These are phyloP conservation scores for Danielia reshetovae DNA, from an alignment of 805 yeast species.

Conservation along the genomic window DNA sequence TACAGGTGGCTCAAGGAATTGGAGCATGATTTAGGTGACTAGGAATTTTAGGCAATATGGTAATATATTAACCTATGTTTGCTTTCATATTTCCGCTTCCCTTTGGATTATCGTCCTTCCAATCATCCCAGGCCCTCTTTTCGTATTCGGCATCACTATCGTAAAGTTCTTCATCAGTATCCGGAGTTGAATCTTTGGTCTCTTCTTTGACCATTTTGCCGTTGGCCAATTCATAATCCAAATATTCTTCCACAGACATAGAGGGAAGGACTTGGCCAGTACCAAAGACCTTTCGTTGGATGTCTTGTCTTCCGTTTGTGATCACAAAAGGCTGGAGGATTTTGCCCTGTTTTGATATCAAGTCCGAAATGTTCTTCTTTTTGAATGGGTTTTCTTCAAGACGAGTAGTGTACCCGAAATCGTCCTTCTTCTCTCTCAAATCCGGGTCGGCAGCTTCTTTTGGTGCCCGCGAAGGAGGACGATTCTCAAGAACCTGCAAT, in stretches of 20 bases:
- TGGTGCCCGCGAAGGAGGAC: slow-evolving; percentile 23
- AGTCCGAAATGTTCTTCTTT: slow-evolving; percentile 21
- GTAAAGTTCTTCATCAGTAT: slow-evolving; percentile 51
- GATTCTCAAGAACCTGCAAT: slow-evolving; percentile 51
- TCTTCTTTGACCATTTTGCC: slow-evolving; percentile 70
- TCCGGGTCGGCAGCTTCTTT: slow-evolving; percentile 4
- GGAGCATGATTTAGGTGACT: slow-evolving; percentile 20
- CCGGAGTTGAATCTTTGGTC: slow-evolving; percentile 31
- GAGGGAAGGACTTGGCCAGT: slow-evolving; percentile 93
- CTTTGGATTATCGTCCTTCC: slow-evolving; percentile 76
- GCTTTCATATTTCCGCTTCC: slow-evolving; percentile 85
- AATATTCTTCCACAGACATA: slow-evolving; percentile 87
- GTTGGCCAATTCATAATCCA: slow-evolving; percentile 78
- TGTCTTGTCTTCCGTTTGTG: slow-evolving; percentile 48
- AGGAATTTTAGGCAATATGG: too few species aligned
- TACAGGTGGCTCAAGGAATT: slow-evolving; percentile 32
- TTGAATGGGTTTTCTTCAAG: slow-evolving; percentile 48
- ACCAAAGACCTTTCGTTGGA: slow-evolving; percentile 69
- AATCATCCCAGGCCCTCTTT: slow-evolving; percentile 89
- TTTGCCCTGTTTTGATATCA: slow-evolving; percentile 70
- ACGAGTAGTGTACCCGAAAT: slow-evolving; percentile 59
- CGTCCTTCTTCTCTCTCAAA: slow-evolving; percentile 6
- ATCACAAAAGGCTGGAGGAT: slow-evolving; percentile 82
- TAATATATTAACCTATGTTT: slow-evolving; percentile 35
- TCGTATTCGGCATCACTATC: slow-evolving; percentile 67